Evolutionary conservation across 2,329 filamentous ascomycete genomes (phyloP).

Genomic region (Neocatenulostroma microsporum): DNA sequence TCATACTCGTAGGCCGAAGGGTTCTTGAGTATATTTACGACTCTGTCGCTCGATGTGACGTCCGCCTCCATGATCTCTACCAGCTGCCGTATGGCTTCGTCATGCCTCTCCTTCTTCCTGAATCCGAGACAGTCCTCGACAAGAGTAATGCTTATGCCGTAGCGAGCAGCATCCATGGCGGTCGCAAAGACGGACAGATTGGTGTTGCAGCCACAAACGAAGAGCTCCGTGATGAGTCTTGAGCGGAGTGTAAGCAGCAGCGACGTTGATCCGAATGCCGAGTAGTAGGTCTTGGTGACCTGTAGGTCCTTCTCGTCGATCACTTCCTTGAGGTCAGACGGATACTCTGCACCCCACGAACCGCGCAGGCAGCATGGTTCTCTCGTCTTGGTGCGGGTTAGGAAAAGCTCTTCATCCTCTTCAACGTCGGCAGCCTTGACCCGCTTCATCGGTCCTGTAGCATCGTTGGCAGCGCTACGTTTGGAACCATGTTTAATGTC

Average conservation of each 20-base stretch:
- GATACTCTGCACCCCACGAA: constrained; percentile 44
- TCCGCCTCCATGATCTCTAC: constrained; percentile 67
- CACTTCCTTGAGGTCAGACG: constrained; percentile 41
- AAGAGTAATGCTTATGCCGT: constrained; percentile 80
- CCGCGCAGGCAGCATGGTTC: constrained; percentile 36
- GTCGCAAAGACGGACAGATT: constrained; percentile 90
- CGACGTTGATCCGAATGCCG: constrained; percentile 68
- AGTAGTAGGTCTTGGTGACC: constrained; percentile 71
- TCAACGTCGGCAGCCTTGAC: constrained; percentile 7
- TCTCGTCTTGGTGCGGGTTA: constrained; percentile 31
- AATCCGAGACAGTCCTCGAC: constrained; percentile 86
- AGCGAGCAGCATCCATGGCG: constrained; percentile 77
- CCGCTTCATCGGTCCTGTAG: constrained; percentile 2
- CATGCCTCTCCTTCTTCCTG: constrained; percentile 60
- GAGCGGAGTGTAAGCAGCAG: constrained; percentile 71
- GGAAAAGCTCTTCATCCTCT: constrained; percentile 39
- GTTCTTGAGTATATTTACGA: constrained; percentile 17
- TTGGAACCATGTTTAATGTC: constrained; percentile 2
- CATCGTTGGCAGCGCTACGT: constrained; percentile 1
- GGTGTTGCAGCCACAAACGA: constrained; percentile 75
- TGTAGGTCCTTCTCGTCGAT: constrained; percentile 48
- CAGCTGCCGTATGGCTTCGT: constrained; percentile 62
- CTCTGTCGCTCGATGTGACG: constrained; percentile 50
- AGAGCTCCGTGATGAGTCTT: constrained; percentile 82
- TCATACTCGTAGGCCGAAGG: constrained; percentile 5